Evolutionary conservation across 192 early-diverging fungal genomes (phyloP).

Genomic region (Backusella liffmaniae): DNA sequence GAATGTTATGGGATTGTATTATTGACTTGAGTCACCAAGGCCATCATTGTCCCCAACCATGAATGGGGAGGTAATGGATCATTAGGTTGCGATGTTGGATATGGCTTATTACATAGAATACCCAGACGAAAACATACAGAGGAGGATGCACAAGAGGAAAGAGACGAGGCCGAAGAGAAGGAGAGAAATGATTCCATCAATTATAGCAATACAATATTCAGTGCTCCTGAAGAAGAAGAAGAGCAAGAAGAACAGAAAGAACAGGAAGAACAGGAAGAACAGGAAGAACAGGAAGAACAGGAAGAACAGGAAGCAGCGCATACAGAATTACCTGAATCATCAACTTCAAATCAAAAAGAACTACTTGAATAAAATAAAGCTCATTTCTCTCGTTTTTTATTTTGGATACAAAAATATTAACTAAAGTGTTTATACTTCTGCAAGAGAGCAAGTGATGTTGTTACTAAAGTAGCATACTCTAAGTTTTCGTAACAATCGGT

Average conservation of each 20-base stretch:
- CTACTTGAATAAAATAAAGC: not conserved
- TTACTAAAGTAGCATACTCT: not conserved
- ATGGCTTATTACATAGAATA: slow-evolving; percentile 50
- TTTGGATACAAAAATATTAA: no score
- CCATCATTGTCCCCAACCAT: slow-evolving; percentile 63
- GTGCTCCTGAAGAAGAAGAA: slow-evolving; percentile 18
- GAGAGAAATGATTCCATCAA: not conserved
- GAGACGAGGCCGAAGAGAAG: not conserved
- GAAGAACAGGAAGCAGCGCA: not conserved
- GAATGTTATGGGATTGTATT: not conserved
- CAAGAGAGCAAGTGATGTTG: not conserved
- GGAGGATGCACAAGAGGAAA: not conserved
- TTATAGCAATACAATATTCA: slow-evolving; percentile 32
- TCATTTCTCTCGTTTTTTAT: no score
- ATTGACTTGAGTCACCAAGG: slow-evolving; percentile 33
- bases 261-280: not conserved
- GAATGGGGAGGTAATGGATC: slow-evolving; percentile 71
- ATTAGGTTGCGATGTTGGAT: slow-evolving; percentile 73
- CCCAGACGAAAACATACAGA: slow-evolving; percentile 20
- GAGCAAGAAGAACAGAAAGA: not conserved
- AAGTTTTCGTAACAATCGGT: not conserved
- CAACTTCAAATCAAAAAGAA: not conserved
- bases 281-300: not conserved
- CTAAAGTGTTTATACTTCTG: not conserved
- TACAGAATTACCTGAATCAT: not conserved